phyloP scores from a whole-genome alignment of 2,329 filamentous ascomycete species.

The Aspergillus tanneri region DNA sequence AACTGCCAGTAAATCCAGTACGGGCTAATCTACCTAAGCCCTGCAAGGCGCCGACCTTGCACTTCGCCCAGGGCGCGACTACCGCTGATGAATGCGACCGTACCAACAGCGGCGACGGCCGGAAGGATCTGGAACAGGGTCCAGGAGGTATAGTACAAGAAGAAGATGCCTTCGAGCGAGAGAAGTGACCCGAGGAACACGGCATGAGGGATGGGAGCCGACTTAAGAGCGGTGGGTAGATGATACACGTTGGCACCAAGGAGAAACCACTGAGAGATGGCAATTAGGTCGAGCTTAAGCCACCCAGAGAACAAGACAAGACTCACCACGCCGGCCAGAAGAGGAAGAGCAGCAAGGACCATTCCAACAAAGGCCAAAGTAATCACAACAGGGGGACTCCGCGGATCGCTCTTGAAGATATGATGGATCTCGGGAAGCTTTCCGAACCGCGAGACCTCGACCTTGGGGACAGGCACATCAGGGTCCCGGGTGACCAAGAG shows the following conservation, averaged over 20 bases:
- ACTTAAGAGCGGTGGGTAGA: slow-evolving; percentile 68
- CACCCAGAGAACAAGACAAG: not conserved
- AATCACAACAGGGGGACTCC: slow-evolving; percentile 76
- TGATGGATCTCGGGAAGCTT: slow-evolving; percentile 84
- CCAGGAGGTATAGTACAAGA: slow-evolving; percentile 90
- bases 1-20: slow-evolving; percentile 8
- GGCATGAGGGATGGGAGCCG: slow-evolving; percentile 75
- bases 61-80: slow-evolving; percentile 90
- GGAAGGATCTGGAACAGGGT: slow-evolving; percentile 88
- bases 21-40: slow-evolving; percentile 52
- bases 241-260: slow-evolving; percentile 84
- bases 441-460: slow-evolving; percentile 77
- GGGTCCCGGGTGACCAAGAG: slow-evolving; percentile 66
- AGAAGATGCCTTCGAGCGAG: slow-evolving; percentile 87
- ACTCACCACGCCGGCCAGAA: slow-evolving; percentile 68
- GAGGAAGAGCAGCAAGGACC: slow-evolving; percentile 71
- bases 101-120: slow-evolving; percentile 64
- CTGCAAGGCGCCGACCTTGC: slow-evolving; percentile 79
- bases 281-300: slow-evolving; percentile 10
- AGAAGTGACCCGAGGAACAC: slow-evolving; percentile 85
- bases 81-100: slow-evolving; percentile 78
- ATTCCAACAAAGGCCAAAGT: slow-evolving; percentile 74
- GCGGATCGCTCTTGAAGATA: slow-evolving; percentile 77
- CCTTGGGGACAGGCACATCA: slow-evolving; percentile 57
- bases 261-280: slow-evolving; percentile 64